phyloP scores from a whole-genome alignment of 2,329 filamentous ascomycete genomes.

The Penicillium aurantiogriseum region DNA sequence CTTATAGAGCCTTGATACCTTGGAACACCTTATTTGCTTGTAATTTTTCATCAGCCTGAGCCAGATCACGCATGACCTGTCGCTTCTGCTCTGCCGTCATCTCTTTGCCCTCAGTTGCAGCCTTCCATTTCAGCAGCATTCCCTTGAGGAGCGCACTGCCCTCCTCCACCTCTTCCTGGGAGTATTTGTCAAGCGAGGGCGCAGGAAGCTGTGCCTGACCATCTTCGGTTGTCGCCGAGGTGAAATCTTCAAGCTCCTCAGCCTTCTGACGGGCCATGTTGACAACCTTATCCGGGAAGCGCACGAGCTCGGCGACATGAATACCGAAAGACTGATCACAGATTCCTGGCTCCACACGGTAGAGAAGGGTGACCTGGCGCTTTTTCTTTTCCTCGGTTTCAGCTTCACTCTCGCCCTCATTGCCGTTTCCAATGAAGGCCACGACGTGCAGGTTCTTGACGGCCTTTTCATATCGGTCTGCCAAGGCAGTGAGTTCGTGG shows the following conservation, averaged over 20 bases:
- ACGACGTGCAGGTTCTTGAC: constrained; percentile 95
- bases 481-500: constrained; percentile 91
- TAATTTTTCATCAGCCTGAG: constrained; percentile 67
- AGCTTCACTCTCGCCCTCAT: constrained; percentile 43
- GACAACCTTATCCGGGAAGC: constrained; percentile 95
- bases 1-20: constrained; percentile 47
- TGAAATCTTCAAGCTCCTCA: constrained; percentile 94
- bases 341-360: constrained; percentile 93
- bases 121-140: constrained; percentile 81
- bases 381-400: constrained; percentile 56
- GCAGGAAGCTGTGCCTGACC: constrained; percentile 40
- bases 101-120: constrained; percentile 59
- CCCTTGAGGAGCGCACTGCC: constrained; percentile 83
- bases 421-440: constrained; percentile 71
- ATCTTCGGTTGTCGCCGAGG: constrained; percentile 29
- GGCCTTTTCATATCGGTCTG: constrained; percentile 74
- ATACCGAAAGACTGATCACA: constrained; percentile 98
- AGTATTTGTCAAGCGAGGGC: constrained; percentile 53
- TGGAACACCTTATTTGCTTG: constrained; percentile 56
- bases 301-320: constrained; percentile 93
- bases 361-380: constrained; percentile 85
- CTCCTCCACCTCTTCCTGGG: constrained; percentile 82
- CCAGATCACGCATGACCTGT: constrained; percentile 72
- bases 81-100: constrained; percentile 75
- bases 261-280: constrained; percentile 99